phyloP scores from a whole-genome alignment of 1,139 yeast genomes.

The Yamadazyma dendronema region DNA sequence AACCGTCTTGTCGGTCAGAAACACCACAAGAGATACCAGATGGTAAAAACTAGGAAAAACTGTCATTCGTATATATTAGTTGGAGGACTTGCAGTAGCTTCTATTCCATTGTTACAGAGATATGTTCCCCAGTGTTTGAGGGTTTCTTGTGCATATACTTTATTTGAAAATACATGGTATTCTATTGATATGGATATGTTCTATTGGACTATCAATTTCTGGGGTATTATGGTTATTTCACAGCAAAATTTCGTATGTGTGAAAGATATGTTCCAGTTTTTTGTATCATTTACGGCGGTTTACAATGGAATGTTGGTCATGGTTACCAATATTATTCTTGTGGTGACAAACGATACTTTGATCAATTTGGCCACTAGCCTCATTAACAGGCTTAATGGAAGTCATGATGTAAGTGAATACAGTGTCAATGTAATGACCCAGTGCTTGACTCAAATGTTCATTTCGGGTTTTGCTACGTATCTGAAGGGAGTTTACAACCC shows the following conservation, averaged over 20 bases:
- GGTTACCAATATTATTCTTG: constrained; percentile 1
- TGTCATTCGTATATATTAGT: too few relatives aligned
- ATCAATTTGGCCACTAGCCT: constrained; percentile 18
- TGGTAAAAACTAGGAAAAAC: too few relatives aligned
- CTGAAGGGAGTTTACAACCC: too few relatives aligned
- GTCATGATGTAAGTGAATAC: constrained; percentile 8
- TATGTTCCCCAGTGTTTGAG: constrained; percentile 18
- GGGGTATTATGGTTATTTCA: neutral
- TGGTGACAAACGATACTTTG: constrained; percentile 23
- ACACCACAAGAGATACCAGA: too few relatives aligned
- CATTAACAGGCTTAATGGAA: constrained; percentile 5
- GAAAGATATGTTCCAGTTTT: neutral
- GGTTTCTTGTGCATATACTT: constrained; percentile 19
- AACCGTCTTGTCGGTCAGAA: too few relatives aligned
- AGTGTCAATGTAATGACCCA: constrained; percentile 19
- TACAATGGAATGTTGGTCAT: constrained; percentile 4
- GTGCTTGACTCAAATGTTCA: too few relatives aligned
- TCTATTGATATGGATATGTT: constrained; percentile 25
- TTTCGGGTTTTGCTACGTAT: too few relatives aligned
- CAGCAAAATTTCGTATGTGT: too few relatives aligned
- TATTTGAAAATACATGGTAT: constrained; percentile 12
- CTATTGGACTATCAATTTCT: constrained; percentile 16
- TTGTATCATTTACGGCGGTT: neutral
- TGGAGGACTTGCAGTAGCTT: too few relatives aligned
- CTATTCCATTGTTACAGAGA: too few relatives aligned